Base-by-base conservation (phyloP, 805 yeast species). In the Lipomyces japonicus region DNA sequence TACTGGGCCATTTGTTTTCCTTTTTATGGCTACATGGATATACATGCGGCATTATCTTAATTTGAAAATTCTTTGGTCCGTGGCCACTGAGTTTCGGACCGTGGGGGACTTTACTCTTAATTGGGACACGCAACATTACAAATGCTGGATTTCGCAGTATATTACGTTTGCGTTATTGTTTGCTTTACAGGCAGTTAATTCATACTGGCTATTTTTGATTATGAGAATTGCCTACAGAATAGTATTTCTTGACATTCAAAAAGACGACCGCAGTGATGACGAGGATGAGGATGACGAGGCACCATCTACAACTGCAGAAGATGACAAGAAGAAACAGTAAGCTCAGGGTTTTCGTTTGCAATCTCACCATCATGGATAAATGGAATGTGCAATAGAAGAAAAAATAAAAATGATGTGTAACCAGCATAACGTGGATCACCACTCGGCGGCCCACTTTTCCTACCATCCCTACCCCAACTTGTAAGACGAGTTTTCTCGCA, bases 91-190 rank as follows among this genome's bases (percentile, higher is more conserved):
- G 68, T 93, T 86, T 71, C 78, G 75, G 58, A 79, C 95, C 1
- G 88, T 86, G 22, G 98, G 98, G 35, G 82, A 82, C 48, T 89
- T 75, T 69, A 77, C 76, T 49, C 74, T 93, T 60, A 80, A 88
- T 73, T 93, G 87, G 81, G 86, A 77, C 10, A 82, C 93, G 26
- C 91, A 90, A 68, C 96, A 93, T 68, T 93, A 91, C 73, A 93
- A 93, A 70, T 93, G 97, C 71, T 88, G 88, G 84, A 86, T 93
- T 59, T 84, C 97, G 22, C 95, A 87, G 71, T 86, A 87, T 47
- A 89, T 93, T 66, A 90, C 91, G 2, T 90, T 93, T 63, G 68
- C 70, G 21, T 76, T 93, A 63, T 77, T 93, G 53, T 73, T 77
- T 46, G 90, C 93, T 0, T 75, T 93, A 57, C 97, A 93, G 68